A percentile compares a stretch with the other conserved stretches of the same genome.
Evolutionary conservation across 2,329 filamentous ascomycete genomes (phyloP).

Genomic region (Sarocladium oryzae): DNA sequence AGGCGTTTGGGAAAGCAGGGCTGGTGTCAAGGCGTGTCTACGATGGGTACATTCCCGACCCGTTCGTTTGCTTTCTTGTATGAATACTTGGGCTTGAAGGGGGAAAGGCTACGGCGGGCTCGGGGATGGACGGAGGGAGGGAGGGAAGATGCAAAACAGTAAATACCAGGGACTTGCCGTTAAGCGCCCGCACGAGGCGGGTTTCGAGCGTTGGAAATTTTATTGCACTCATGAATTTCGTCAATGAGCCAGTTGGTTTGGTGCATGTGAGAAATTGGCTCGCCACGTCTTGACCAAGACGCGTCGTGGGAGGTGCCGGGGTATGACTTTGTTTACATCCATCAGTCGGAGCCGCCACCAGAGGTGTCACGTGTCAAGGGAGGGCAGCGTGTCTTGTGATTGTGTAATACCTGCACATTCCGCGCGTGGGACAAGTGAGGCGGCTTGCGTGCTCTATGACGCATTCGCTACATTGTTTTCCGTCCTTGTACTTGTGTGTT

Average conservation of each 20-base stretch:
- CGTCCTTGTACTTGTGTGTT: too few relatives aligned
- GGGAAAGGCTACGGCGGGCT: not conserved
- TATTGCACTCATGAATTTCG: not conserved
- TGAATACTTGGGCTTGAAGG: not conserved
- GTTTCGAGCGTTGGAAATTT: not conserved
- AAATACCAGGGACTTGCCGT: conserved; percentile 7
- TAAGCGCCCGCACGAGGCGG: not conserved
- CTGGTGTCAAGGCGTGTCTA: not conserved
- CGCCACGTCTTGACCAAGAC: not conserved
- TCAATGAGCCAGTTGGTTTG: not conserved
- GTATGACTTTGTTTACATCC: conserved; percentile 4
- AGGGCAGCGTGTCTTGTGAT: not conserved
- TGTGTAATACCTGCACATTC: too few relatives aligned
- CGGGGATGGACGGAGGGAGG: conserved; percentile 2
- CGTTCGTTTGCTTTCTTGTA: not conserved
- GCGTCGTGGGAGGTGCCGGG: not conserved
- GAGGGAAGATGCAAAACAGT: conserved; percentile 6
- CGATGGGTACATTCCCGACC: conserved; percentile 6
- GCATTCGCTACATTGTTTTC: too few relatives aligned
- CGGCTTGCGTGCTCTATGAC: too few relatives aligned
- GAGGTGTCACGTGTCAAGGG: not conserved
- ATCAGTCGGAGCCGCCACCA: not conserved
- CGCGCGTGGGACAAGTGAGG: too few relatives aligned
- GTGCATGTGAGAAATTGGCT: not conserved
- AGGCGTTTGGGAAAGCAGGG: not conserved